Evolutionary conservation across 352 stramenopile genomes (phyloP).

Genomic region (Peronospora farinosa): DNA sequence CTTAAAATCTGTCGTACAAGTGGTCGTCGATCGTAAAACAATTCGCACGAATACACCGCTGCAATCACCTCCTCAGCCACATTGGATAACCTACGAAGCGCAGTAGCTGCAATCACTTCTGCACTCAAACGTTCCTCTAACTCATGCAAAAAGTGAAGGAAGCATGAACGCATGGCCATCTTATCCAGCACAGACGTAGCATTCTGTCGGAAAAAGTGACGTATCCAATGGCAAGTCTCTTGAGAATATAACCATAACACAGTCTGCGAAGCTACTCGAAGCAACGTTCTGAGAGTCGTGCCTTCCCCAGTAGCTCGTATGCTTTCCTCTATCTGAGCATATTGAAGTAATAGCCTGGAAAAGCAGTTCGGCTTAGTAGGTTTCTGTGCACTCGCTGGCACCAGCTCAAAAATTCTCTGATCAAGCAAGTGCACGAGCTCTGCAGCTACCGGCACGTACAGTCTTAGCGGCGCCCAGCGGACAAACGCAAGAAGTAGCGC

Average conservation of each 20-base stretch:
- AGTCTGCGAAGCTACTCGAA: constrained; percentile 36
- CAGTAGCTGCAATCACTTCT: constrained; percentile 38
- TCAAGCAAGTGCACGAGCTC: constrained; percentile 44
- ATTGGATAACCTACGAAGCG: constrained; percentile 35
- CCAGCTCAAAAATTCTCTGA: constrained; percentile 30
- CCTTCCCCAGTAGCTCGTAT: background rate
- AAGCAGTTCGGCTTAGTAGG: constrained; percentile 43
- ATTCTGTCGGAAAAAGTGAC: constrained; percentile 38
- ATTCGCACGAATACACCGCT: constrained; percentile 49
- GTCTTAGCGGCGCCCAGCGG: constrained; percentile 39
- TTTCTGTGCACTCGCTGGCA: constrained; percentile 4
- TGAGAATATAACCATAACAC: constrained; percentile 48
- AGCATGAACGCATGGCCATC: constrained; percentile 35
- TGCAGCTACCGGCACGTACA: constrained; percentile 41
- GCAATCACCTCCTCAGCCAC: constrained; percentile 59
- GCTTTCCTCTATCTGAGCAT: constrained; percentile 18
- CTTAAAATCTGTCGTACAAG: constrained; percentile 46
- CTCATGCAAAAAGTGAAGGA: constrained; percentile 37
- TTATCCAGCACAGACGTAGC: constrained; percentile 36
- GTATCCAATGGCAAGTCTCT: constrained; percentile 38
- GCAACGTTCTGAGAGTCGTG: constrained; percentile 26
- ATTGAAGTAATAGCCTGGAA: constrained; percentile 34
- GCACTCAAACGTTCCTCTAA: constrained; percentile 42
- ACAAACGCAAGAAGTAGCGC: constrained; percentile 45
- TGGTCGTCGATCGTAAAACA: constrained; percentile 38